Percentiles rank a stretch among this genome's conserved stretches.
These are phyloP conservation scores for Penicillium decumbens DNA, from an alignment of 2,329 filamentous ascomycete species.

Conservation along the genomic window DNA sequence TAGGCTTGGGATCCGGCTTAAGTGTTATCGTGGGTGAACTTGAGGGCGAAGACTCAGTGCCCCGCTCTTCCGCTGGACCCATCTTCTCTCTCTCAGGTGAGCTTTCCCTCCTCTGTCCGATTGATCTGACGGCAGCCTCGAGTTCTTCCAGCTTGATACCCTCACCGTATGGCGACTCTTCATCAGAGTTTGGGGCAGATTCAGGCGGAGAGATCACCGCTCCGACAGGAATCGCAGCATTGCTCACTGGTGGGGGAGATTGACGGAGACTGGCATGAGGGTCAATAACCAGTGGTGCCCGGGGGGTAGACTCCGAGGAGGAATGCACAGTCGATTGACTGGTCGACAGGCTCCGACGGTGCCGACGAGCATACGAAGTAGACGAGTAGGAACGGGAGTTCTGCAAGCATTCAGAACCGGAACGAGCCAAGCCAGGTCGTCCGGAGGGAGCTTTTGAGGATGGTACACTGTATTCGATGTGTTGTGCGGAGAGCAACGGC, in stretches of 20 bases:
- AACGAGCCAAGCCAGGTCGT: constrained; percentile 19
- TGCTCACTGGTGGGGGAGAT: constrained; percentile 75
- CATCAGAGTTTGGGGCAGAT: constrained; percentile 74
- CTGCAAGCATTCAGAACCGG: constrained; percentile 39
- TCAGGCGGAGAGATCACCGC: constrained; percentile 90
- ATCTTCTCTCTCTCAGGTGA: constrained; percentile 30
- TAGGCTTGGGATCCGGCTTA: constrained; percentile 13
- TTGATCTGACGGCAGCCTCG: constrained; percentile 75
- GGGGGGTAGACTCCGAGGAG: constrained; percentile 25
- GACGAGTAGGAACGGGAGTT: constrained; percentile 56
- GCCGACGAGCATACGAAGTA: constrained; percentile 58
- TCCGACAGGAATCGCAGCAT: constrained; percentile 71
- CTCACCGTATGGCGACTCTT: constrained; percentile 50
- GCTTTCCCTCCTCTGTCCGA: constrained; percentile 49
- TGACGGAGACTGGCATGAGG: constrained; percentile 65
- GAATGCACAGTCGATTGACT: constrained; percentile 33
- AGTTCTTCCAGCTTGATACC: constrained; percentile 58
- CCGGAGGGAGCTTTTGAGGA: constrained; percentile 24
- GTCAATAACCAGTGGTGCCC: constrained; percentile 27
- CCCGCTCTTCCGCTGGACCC: constrained; percentile 11
- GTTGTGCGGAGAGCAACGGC: constrained; percentile 52
- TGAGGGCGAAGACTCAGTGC: constrained; percentile 12
- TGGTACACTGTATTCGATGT: constrained; percentile 50
- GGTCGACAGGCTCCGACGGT: constrained; percentile 55
- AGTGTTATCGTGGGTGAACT: constrained; percentile 31